Percentiles rank a stretch among this genome's conserved stretches.
Conservation (phyloP, 768 basidiomycete genomes). For the Pleurotus eryngii region DNA sequence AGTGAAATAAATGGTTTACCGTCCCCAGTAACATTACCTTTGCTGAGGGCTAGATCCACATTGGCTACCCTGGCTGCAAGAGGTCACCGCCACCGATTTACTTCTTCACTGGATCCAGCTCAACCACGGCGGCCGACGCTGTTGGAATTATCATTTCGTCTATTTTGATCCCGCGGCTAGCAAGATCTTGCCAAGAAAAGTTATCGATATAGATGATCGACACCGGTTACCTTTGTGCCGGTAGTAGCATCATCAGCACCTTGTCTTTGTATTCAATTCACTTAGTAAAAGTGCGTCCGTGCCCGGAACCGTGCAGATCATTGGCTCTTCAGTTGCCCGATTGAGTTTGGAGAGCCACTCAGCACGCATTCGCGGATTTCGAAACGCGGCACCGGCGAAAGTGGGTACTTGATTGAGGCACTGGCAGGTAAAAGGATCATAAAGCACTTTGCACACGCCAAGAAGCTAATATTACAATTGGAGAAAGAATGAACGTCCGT, state of each 20-base stretch:
- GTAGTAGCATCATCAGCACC: background rate
- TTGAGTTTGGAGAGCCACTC: background rate
- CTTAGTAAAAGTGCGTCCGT: background rate
- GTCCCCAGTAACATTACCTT: background rate
- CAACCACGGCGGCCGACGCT: background rate
- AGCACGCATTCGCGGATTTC: background rate
- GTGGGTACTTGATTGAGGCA: no score
- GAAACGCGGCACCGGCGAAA: background rate
- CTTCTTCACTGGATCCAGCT: background rate
- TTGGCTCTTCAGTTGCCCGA: background rate
- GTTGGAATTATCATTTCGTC: no score
- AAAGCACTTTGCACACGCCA: no score
- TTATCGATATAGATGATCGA: background rate
- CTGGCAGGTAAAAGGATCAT: no score
- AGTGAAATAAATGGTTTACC: no score
- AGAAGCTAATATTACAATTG: no score
- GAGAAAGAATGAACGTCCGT: no score
- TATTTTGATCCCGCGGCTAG: slow-evolving; percentile 3
- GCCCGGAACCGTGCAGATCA: background rate
- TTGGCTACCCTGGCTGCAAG: background rate
- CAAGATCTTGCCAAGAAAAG: slow-evolving; percentile 5
- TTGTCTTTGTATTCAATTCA: slow-evolving; percentile 1
- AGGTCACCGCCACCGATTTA: background rate
- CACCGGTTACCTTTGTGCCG: slow-evolving; percentile 3
- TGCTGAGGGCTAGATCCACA: background rate